Conservation (phyloP, 257 asterid species). For the Capsicum baccatum region DNA sequence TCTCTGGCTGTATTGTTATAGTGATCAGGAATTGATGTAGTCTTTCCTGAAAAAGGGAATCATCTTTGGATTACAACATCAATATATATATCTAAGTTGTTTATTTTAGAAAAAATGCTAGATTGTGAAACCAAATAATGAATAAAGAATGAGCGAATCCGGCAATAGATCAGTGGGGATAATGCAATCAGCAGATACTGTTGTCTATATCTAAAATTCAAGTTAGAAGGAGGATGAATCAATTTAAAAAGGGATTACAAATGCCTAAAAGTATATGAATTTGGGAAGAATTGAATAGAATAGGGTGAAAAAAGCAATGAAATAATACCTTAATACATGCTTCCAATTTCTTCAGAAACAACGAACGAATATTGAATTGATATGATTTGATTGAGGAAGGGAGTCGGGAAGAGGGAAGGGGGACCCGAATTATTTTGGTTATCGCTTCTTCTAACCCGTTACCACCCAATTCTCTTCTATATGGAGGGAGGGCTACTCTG, state of each 20-base stretch:
- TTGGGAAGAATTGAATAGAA: too few relatives aligned
- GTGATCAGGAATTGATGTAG: neutral
- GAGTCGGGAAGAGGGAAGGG: too few relatives aligned
- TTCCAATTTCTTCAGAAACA: neutral
- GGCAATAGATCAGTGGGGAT: neutral
- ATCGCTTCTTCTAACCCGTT: constrained; percentile 15
- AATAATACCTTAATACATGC: constrained; percentile 3
- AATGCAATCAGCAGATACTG: neutral
- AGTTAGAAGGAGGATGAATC: too few relatives aligned
- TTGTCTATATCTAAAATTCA: neutral
- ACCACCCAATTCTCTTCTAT: neutral
- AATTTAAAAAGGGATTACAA: too few relatives aligned
- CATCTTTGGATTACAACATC: neutral
- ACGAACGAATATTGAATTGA: too few relatives aligned
- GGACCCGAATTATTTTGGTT: too few relatives aligned
- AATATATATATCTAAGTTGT: too few relatives aligned
- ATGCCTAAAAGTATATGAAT: too few relatives aligned
- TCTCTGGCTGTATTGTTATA: too few relatives aligned
- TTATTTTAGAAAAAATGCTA: neutral
- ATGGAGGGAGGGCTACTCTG: too few relatives aligned
- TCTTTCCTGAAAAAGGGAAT: neutral
- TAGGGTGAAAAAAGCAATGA: too few relatives aligned
- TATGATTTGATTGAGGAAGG: too few relatives aligned
- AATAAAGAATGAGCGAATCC: neutral
- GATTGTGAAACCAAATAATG: neutral